These are phyloP conservation scores for Aspergillus coremiiformis DNA, from an alignment of 495 filamentous ascomycete genomes.

Conservation along the genomic window DNA sequence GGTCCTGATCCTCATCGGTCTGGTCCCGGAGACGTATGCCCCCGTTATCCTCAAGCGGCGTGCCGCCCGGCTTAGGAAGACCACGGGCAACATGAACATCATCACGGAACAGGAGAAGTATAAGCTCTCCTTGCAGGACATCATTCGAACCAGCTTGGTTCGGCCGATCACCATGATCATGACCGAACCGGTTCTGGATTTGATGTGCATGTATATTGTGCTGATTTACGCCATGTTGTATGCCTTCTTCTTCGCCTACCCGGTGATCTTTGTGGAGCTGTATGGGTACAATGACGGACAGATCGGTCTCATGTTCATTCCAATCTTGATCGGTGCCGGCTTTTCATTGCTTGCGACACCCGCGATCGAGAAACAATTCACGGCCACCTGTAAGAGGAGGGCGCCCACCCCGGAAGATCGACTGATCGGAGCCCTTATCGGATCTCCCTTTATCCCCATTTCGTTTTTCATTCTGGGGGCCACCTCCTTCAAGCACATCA, in stretches of 20 bases:
- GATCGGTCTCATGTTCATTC: constrained; percentile 29
- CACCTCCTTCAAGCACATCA: constrained; percentile 53
- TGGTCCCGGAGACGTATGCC: constrained; percentile 57
- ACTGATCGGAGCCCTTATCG: constrained; percentile 28
- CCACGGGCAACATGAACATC: constrained; percentile 50
- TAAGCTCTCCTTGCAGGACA: constrained; percentile 24
- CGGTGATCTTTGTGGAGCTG: constrained; percentile 46
- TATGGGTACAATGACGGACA: constrained; percentile 42
- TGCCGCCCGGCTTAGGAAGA: constrained; percentile 44
- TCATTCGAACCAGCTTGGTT: constrained; percentile 42
- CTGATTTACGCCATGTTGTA: constrained; percentile 65
- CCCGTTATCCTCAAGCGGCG: constrained; percentile 54
- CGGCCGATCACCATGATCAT: constrained; percentile 31
- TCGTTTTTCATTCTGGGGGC: constrained; percentile 52
- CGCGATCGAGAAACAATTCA: constrained; percentile 30
- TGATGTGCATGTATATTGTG: constrained; percentile 59
- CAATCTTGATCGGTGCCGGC: constrained; percentile 45
- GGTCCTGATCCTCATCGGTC: constrained; percentile 39
- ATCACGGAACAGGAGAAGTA: constrained; percentile 42
- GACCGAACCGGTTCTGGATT: constrained; percentile 49
- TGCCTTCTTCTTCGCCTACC: constrained; percentile 68
- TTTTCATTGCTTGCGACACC: constrained; percentile 40
- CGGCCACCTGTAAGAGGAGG: constrained; percentile 13
- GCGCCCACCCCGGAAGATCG: constrained; percentile 31
- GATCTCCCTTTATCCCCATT: constrained; percentile 30